Percentiles rank a stretch among this genome's conserved stretches.
These are phyloP conservation scores for Phoenix roebelenii DNA, from an alignment of 176 grass and related monocot genomes.

Conservation along the genomic window DNA sequence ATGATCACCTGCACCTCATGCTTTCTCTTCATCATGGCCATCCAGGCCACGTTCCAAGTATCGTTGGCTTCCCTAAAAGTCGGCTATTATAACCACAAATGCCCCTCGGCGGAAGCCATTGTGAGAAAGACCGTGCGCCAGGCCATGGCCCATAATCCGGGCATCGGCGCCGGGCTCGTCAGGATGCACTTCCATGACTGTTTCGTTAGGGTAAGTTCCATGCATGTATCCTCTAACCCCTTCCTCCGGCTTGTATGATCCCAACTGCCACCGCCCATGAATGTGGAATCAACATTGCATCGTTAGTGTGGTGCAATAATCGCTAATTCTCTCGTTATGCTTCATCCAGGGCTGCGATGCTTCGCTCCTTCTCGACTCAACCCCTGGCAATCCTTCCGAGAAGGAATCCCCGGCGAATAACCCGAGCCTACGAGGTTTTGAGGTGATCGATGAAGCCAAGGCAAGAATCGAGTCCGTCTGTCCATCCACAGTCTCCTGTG, in stretches of 20 bases:
- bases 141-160: constrained; percentile 26
- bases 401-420: constrained; percentile 26
- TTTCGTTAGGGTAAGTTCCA: constrained; percentile 35
- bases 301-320: no score
- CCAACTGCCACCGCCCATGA: no score
- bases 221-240: no score
- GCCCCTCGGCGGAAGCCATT: constrained; percentile 37
- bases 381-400: constrained; percentile 21
- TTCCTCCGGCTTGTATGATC: no score
- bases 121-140: constrained; percentile 29
- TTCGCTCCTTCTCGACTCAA: constrained; percentile 35
- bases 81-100: constrained; percentile 41
- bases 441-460: constrained; percentile 54
- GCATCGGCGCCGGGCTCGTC: constrained; percentile 47
- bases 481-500: neutral
- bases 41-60: no score
- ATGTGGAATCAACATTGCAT: no score
- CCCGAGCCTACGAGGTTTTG: constrained; percentile 46
- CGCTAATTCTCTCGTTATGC: no score
- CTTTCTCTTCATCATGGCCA: no score
- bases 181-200: constrained; percentile 69
- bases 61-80: constrained; percentile 21
- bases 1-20: no score
- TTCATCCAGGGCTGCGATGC: constrained; percentile 45
- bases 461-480: constrained; percentile 18